Evolutionary conservation across 1,284 basidiomycete species (phyloP).

Genomic region (Ustilago trichophora): DNA sequence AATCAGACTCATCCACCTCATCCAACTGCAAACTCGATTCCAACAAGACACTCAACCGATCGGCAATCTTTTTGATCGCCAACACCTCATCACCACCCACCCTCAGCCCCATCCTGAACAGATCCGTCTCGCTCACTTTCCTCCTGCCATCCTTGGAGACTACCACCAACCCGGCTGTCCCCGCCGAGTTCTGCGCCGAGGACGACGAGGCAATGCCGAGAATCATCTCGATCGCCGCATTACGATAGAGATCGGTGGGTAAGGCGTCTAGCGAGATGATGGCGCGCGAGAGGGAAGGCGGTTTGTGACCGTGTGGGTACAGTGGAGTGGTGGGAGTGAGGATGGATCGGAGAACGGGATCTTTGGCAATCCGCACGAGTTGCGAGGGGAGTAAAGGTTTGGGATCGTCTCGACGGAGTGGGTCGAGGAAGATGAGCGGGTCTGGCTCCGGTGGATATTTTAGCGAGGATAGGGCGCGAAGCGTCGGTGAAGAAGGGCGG

Average conservation of each 20-base stretch:
- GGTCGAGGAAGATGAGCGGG: conserved; percentile 63
- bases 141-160: conserved; percentile 23
- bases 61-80: conserved; percentile 56
- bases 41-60: conserved; percentile 49
- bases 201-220: conserved; percentile 55
- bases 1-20: conserved; percentile 41
- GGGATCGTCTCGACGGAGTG: conserved; percentile 60
- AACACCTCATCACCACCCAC: conserved; percentile 57
- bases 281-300: conserved; percentile 47
- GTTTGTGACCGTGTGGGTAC: conserved; percentile 48
- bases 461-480: conserved; percentile 53
- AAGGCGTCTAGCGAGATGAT: conserved; percentile 58
- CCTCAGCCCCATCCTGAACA: conserved; percentile 61
- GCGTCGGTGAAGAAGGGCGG: conserved; percentile 42
- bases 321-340: conserved; percentile 38
- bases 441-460: conserved; percentile 62
- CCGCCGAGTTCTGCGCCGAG: too few species aligned
- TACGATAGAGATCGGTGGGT: conserved; percentile 56
- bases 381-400: conserved; percentile 59
- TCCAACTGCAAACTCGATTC: conserved; percentile 39
- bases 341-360: conserved; percentile 51
- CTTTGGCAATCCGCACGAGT: conserved; percentile 53
- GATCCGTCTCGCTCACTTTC: conserved; percentile 60
- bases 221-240: conserved; percentile 63
- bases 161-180: conserved; percentile 15